A percentile compares a stretch with the other conserved stretches of the same genome.
Conservation (phyloP, 2,329 filamentous ascomycete species). For the Alternaria triticimaculans region DNA sequence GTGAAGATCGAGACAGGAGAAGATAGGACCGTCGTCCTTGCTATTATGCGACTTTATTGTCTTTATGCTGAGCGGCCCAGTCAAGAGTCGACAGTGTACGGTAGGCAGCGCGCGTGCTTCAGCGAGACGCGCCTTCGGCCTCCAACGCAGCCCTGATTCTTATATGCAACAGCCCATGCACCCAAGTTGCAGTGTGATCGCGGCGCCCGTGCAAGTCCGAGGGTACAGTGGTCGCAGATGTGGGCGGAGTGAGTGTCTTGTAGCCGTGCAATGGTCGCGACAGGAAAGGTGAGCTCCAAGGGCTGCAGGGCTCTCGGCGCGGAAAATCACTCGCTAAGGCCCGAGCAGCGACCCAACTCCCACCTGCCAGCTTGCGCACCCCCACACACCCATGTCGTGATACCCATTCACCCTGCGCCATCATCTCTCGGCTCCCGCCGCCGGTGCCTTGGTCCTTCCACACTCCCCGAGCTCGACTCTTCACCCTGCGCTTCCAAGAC, state of each 20-base stretch:
- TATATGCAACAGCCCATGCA: conserved; percentile 35
- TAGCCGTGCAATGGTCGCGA: conserved; percentile 18
- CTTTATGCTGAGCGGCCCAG: conserved; percentile 26
- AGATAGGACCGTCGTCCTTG: conserved; percentile 19
- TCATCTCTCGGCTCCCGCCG: conserved; percentile 24
- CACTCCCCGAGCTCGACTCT: background rate
- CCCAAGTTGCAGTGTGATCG: conserved; percentile 24
- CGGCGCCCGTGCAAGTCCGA: conserved; percentile 21
- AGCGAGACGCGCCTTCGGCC: conserved; percentile 39
- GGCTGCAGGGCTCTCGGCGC: conserved; percentile 19
- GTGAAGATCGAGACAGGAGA: conserved; percentile 7
- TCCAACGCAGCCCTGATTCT: conserved; percentile 32
- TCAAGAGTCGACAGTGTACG: conserved; percentile 25
- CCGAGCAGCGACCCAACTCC: conserved; percentile 15
- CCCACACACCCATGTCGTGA: conserved; percentile 36
- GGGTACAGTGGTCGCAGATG: conserved; percentile 14
- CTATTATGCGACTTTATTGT: conserved; percentile 36
- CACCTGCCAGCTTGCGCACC: conserved; percentile 30
- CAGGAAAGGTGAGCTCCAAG: conserved; percentile 8
- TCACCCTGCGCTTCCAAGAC: conserved; percentile 24
- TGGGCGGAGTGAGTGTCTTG: conserved; percentile 20
- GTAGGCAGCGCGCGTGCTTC: conserved; percentile 26
- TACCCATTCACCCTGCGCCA: conserved; percentile 29
- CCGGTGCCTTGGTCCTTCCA: conserved; percentile 16
- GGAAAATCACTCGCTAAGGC: conserved; percentile 27